Evolutionary conservation across 164 flowering plant genomes (phyloP).

Genomic region (Umbilicus rupestris): DNA sequence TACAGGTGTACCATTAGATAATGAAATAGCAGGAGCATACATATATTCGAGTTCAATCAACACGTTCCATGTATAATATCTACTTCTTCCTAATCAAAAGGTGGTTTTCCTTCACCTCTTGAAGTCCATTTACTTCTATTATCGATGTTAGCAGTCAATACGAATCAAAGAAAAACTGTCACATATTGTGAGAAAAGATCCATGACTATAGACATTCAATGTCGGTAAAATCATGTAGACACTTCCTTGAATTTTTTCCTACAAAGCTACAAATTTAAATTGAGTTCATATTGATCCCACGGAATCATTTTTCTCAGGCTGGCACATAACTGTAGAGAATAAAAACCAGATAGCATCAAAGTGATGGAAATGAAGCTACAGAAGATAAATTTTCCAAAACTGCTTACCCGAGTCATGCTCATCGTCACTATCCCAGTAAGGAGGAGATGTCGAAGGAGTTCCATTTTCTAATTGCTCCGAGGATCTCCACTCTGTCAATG

Average conservation of each 20-base stretch:
- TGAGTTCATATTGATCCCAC: too few species aligned
- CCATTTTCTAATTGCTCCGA: slow-evolving; percentile 67
- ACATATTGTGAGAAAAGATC: neutral
- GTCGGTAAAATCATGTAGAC: neutral
- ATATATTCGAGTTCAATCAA: neutral
- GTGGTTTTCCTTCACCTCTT: neutral
- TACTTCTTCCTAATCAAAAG: neutral
- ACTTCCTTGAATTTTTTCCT: neutral
- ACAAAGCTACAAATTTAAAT: neutral
- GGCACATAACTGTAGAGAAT: neutral
- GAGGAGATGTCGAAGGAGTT: slow-evolving; percentile 49
- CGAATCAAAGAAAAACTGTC: neutral
- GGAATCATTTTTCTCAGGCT: too few species aligned
- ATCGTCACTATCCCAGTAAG: slow-evolving; percentile 62
- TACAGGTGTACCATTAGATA: neutral
- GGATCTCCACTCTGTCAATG: slow-evolving; percentile 66
- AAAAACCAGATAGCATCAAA: neutral
- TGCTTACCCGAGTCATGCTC: slow-evolving; percentile 41
- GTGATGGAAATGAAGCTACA: neutral
- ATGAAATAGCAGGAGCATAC: neutral
- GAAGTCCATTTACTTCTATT: neutral
- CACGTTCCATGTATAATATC: neutral
- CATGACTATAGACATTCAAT: neutral
- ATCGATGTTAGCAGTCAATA: neutral
- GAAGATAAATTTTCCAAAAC: neutral